These are phyloP conservation scores for Passalora sequoiae DNA, from an alignment of 2,329 filamentous ascomycete genomes.

Conservation along the genomic window DNA sequence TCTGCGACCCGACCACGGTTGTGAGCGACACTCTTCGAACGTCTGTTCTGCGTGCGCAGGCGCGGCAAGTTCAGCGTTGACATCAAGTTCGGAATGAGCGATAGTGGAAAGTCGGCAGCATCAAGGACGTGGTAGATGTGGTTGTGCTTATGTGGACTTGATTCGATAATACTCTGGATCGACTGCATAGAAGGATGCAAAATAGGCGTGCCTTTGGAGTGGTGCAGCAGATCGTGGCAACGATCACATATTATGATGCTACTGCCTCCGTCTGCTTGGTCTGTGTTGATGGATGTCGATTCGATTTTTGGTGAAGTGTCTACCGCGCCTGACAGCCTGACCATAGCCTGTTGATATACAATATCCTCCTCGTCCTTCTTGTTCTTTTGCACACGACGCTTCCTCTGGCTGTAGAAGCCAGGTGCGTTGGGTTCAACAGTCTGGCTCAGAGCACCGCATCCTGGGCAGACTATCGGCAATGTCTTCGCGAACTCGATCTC, in stretches of 20 bases:
- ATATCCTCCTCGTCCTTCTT: conserved; percentile 33
- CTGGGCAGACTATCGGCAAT: conserved; percentile 47
- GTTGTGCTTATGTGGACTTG: conserved; percentile 85
- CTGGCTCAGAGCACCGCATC: conserved; percentile 59
- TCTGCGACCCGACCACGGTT: conserved; percentile 64
- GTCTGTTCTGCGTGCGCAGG: conserved; percentile 73
- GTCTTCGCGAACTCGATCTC: conserved; percentile 14
- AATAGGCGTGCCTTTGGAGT: conserved; percentile 66
- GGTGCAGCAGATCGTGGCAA: conserved; percentile 76
- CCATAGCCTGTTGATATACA: conserved; percentile 33
- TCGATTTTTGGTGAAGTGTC: not conserved
- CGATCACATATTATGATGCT: conserved; percentile 63
- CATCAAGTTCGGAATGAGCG: conserved; percentile 72
- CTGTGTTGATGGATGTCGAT: too few relatives aligned
- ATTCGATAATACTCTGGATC: conserved; percentile 75
- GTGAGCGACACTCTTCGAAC: conserved; percentile 64
- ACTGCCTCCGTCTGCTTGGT: conserved; percentile 1
- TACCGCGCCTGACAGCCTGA: conserved; percentile 9
- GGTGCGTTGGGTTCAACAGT: conserved; percentile 50
- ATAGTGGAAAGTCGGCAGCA: conserved; percentile 95
- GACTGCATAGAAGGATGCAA: conserved; percentile 75
- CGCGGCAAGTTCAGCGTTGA: conserved; percentile 65
- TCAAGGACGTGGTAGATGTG: conserved; percentile 95
- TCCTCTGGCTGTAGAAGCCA: conserved; percentile 54
- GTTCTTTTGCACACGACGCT: conserved; percentile 32